Conservation (phyloP, 345 rosid genomes). For the Eucalyptus decipiens region DNA sequence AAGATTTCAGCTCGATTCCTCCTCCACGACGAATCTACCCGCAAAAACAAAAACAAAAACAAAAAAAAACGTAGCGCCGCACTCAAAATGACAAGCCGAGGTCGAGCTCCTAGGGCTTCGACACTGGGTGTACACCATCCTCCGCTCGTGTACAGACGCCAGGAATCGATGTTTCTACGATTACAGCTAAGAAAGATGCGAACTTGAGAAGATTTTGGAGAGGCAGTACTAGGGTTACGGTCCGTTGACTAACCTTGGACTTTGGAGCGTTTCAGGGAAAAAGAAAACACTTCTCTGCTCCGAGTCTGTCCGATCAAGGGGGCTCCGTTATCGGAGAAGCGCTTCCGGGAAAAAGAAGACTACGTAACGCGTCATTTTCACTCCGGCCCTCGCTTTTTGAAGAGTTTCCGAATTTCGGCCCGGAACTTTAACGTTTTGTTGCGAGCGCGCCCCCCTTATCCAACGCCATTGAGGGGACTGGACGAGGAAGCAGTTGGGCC, state of each 20-base stretch:
- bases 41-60: neutral
- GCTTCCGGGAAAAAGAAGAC: neutral
- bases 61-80: neutral
- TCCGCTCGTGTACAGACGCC: neutral
- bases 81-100: neutral
- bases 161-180: neutral
- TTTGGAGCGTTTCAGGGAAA: neutral
- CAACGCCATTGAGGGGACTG: neutral
- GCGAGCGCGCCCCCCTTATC: neutral
- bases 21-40: neutral
- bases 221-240: neutral
- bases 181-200: neutral
- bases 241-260: constrained; percentile 35
- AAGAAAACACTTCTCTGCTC: neutral
- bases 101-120: neutral
- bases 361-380: neutral
- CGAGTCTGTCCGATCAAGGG: neutral
- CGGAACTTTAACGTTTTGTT: neutral
- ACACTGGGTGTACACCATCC: neutral
- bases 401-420: neutral
- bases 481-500: neutral
- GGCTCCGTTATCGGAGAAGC: neutral
- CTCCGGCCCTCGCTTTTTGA: neutral
- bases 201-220: neutral
- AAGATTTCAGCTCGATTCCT: neutral